Base-by-base conservation (phyloP, 495 filamentous ascomycete genomes). In the Oidiodendron maius region DNA sequence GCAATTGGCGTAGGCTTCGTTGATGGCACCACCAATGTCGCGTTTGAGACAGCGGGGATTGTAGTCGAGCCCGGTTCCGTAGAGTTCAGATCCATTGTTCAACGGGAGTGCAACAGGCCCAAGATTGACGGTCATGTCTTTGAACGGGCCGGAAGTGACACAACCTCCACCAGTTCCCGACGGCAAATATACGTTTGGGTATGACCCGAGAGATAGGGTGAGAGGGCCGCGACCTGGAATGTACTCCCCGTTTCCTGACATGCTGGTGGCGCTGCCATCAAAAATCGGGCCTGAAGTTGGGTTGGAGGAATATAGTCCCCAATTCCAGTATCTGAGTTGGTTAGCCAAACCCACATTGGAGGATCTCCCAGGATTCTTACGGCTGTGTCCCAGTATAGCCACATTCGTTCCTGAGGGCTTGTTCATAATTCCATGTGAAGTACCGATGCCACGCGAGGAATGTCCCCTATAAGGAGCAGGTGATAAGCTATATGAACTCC, bases 381-480 rank as follows among this genome's bases (percentile, higher is more conserved):
- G 62, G 62, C 20, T 66, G 61, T 22, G 53, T 48, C 21, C 83
- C 83, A 0, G 57, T 75, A 57, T 86, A 89, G 30, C 82, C 82
- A 59, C 86, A 90, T 55, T 91, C 85, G 12, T 81, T 71, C 25
- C 73, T 68, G 16, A 90, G 67, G 1, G 84, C 81, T 60, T 81
- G 70, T 60, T 89, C 86, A 60, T 78, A 88, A 11, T 66, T 68
- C 45, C 64, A 77, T 30, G 74, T 67, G 58, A 81, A 89, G 63
- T 82, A 86, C 25, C 86, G 71, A 59, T 89, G 86, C 83, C 86
- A 89, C 3, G 76, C 65, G 21, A 86, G 65, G 65, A 90, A 86
- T 51, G 75, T 80, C 45, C 63, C 56, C 67, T 70, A 56, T 48
- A 25, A 61, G 53, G 15, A 63, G 62, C 5, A 67, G 64, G 56